These are phyloP conservation scores for Kodamaea nitidulidarum DNA, from an alignment of 805 yeast genomes.

Conservation along the genomic window DNA sequence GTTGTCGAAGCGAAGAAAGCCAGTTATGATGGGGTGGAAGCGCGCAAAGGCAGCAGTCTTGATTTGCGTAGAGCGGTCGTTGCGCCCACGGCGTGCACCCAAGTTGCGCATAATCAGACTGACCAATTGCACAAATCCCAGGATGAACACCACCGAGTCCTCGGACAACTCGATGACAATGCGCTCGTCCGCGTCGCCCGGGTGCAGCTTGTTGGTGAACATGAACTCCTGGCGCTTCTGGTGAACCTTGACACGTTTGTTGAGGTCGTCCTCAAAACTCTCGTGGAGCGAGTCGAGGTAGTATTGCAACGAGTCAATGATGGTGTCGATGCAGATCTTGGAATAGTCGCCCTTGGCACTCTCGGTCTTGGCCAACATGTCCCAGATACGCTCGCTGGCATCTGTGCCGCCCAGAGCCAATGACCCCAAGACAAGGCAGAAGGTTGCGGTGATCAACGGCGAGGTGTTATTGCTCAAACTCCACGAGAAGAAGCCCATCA, in stretches of 20 bases:
- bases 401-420: constrained; percentile 58
- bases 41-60: constrained; percentile 27
- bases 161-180: constrained; percentile 59
- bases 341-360: constrained; percentile 36
- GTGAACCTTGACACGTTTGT: constrained; percentile 24
- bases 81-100: constrained; percentile 14
- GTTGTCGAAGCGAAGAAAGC: constrained; percentile 40
- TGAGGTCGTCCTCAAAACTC: constrained; percentile 32
- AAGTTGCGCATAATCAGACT: constrained; percentile 32
- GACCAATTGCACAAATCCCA: constrained; percentile 69
- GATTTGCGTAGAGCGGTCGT: constrained; percentile 20
- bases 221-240: constrained; percentile 35
- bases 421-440: constrained; percentile 73
- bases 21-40: constrained; percentile 30
- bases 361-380: constrained; percentile 28
- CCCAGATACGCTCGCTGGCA: constrained; percentile 43
- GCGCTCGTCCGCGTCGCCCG: constrained; percentile 31
- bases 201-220: constrained; percentile 19
- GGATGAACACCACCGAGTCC: constrained; percentile 69
- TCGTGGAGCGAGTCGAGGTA: constrained; percentile 46
- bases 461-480: constrained; percentile 73
- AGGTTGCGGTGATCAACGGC: constrained; percentile 77
- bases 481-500: constrained; percentile 85
- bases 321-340: constrained; percentile 52
- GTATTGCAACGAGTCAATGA: constrained; percentile 50